Conservation (phyloP, 108 stramenopile genomes). For the Pseudonitzschia multistriata region DNA sequence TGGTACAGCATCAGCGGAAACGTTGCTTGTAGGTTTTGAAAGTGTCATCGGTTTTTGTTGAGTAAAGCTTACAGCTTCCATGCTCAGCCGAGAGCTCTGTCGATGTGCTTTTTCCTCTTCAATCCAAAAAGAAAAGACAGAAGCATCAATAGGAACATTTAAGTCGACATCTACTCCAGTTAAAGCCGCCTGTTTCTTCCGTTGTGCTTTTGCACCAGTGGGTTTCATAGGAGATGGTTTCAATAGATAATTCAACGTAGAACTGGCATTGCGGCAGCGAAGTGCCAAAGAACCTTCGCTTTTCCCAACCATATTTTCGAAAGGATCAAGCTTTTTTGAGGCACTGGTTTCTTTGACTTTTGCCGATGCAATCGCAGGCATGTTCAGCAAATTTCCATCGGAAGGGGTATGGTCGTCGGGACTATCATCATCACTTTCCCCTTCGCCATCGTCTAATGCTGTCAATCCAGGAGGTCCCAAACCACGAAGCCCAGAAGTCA, state of each 20-base stretch:
- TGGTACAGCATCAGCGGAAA: slow-evolving; percentile 10
- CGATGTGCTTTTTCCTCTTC: slow-evolving; percentile 39
- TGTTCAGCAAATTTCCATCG: slow-evolving; percentile 38
- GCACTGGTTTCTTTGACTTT: slow-evolving; percentile 12
- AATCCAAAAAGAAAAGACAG: slow-evolving; percentile 48
- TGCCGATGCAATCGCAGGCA: slow-evolving; percentile 16
- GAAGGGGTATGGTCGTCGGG: not conserved
- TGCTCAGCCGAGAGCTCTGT: slow-evolving; percentile 21
- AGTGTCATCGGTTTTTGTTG: slow-evolving; percentile 36
- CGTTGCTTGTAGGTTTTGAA: not conserved
- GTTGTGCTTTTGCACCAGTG: slow-evolving; percentile 80
- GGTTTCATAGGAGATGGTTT: slow-evolving; percentile 89
- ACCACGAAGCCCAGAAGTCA: slow-evolving; percentile 29
- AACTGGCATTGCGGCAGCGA: slow-evolving; percentile 37
- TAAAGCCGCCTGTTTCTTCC: slow-evolving; percentile 51
- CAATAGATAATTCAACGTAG: slow-evolving; percentile 60
- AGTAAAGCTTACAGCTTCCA: slow-evolving; percentile 57
- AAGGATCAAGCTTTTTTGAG: slow-evolving; percentile 1
- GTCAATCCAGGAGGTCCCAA: slow-evolving; percentile 20
- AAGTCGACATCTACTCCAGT: slow-evolving; percentile 41
- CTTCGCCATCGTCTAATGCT: slow-evolving; percentile 21
- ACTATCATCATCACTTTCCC: slow-evolving; percentile 22
- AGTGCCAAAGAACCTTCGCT: slow-evolving; percentile 13
- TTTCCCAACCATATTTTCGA: not conserved
- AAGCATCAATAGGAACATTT: slow-evolving; percentile 41